These are phyloP conservation scores for Mycena vitilis DNA, from an alignment of 768 basidiomycete species.

Conservation along the genomic window DNA sequence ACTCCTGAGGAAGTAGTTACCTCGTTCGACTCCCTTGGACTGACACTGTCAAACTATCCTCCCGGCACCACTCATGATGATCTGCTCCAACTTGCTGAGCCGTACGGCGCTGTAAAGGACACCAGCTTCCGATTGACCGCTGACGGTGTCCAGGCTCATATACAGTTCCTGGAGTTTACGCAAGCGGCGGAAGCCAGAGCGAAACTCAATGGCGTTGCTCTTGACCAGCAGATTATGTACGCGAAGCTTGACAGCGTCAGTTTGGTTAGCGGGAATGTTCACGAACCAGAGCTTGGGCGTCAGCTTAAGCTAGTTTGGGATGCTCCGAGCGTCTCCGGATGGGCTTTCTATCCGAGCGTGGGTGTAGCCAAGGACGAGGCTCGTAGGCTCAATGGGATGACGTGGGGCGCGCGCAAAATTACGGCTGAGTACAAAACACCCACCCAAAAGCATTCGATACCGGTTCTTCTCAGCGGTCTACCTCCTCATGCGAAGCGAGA, in stretches of 20 bases:
- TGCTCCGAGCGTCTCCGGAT: slow-evolving; percentile 28
- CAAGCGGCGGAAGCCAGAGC: slow-evolving; percentile 28
- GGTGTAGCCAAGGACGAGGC: slow-evolving; percentile 23
- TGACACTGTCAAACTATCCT: slow-evolving; percentile 24
- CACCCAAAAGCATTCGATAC: slow-evolving; percentile 19
- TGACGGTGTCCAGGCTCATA: slow-evolving; percentile 21
- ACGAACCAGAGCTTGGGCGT: slow-evolving; percentile 8
- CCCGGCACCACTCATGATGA: slow-evolving; percentile 24
- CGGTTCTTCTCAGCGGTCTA: slow-evolving; percentile 20
- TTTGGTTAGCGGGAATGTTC: slow-evolving; percentile 13
- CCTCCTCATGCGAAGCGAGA: slow-evolving; percentile 17
- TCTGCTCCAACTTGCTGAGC: slow-evolving; percentile 12
- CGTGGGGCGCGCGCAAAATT: slow-evolving; percentile 20
- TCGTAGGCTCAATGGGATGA: slow-evolving; percentile 25
- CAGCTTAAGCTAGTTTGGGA: slow-evolving; percentile 31
- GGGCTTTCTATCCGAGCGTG: slow-evolving; percentile 32
- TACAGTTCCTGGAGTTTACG: slow-evolving; percentile 23
- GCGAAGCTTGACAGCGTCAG: slow-evolving; percentile 24
- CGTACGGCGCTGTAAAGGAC: slow-evolving; percentile 25
- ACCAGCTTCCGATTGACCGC: slow-evolving; percentile 22
- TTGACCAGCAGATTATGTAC: slow-evolving; percentile 13
- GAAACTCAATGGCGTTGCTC: slow-evolving; percentile 24
- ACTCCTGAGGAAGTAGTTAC: slow-evolving; percentile 23
- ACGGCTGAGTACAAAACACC: slow-evolving; percentile 22
- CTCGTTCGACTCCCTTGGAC: slow-evolving; percentile 17